Conservation (phyloP, 345 rosid genomes). For the Brassica nigra region DNA sequence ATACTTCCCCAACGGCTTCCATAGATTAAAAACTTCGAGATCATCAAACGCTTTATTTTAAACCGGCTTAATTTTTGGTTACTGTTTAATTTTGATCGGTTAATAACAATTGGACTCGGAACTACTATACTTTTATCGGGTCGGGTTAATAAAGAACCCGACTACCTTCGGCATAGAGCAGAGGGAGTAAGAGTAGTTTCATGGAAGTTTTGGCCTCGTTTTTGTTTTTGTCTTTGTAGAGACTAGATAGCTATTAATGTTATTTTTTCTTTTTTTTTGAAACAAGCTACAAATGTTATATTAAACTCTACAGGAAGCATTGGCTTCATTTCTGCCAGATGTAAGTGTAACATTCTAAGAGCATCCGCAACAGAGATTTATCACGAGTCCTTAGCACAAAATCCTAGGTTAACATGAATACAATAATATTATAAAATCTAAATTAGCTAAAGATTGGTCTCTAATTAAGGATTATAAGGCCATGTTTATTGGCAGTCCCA, state of each 20-base stretch:
- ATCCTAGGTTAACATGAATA: too few relatives aligned
- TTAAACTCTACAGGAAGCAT: slow-evolving; percentile 67
- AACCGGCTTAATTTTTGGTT: neutral
- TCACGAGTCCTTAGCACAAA: too few relatives aligned
- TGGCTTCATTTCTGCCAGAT: slow-evolving; percentile 72
- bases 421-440: too few relatives aligned
- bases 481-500: too few relatives aligned
- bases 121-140: neutral
- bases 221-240: neutral
- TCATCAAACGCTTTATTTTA: neutral
- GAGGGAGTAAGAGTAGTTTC: neutral
- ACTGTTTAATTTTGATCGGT: neutral
- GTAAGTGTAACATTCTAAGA: slow-evolving; percentile 60
- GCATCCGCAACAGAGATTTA: too few relatives aligned
- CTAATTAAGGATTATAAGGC: too few relatives aligned
- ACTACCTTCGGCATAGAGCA: neutral
- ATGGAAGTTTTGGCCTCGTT: neutral
- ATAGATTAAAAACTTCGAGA: neutral
- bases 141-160: neutral
- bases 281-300: too few relatives aligned
- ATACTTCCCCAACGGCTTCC: slow-evolving; percentile 1
- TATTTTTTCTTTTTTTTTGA: too few relatives aligned
- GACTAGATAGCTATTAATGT: too few relatives aligned
- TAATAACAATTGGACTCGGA: neutral
- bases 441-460: too few relatives aligned